Conservation (phyloP, 495 filamentous ascomycete genomes). For the Peziza echinospora region DNA sequence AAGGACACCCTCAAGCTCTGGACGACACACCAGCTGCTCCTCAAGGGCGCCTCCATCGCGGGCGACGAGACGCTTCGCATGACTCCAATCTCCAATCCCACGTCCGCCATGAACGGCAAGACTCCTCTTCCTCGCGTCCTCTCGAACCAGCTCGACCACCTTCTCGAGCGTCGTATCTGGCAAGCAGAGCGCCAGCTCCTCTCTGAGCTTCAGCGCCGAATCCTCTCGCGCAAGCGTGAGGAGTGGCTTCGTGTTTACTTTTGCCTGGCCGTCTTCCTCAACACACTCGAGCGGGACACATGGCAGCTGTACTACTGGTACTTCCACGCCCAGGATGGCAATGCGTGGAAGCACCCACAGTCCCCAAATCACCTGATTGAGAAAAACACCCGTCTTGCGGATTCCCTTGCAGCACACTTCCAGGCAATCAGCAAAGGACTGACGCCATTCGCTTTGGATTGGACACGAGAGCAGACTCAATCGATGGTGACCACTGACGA, state of each 20-base stretch:
- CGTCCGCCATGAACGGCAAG: slow-evolving; percentile 9
- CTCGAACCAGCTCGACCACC: slow-evolving; percentile 19
- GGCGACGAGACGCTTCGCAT: slow-evolving; percentile 15
- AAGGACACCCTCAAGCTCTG: slow-evolving; percentile 18
- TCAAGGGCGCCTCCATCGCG: slow-evolving; percentile 15
- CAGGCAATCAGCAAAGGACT: slow-evolving; percentile 19
- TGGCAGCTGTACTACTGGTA: slow-evolving; percentile 21
- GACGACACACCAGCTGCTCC: slow-evolving; percentile 16
- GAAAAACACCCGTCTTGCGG: slow-evolving; percentile 17
- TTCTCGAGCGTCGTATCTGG: slow-evolving; percentile 19
- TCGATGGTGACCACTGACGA: slow-evolving; percentile 15
- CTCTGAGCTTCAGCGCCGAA: slow-evolving; percentile 16
- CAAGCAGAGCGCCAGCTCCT: slow-evolving; percentile 19
- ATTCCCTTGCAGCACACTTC: slow-evolving; percentile 19
- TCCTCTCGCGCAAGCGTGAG: slow-evolving; percentile 18
- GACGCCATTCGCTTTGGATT: slow-evolving; percentile 20
- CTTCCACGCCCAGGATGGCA: slow-evolving; percentile 18
- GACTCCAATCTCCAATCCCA: slow-evolving; percentile 10
- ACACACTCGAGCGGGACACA: slow-evolving; percentile 18
- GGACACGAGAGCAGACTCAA: slow-evolving; percentile 18
- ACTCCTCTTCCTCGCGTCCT: slow-evolving; percentile 17
- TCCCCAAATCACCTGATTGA: slow-evolving; percentile 16
- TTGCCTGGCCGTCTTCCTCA: slow-evolving; percentile 15
- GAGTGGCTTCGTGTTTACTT: slow-evolving; percentile 19
- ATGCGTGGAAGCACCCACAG: slow-evolving; percentile 16